Base-by-base conservation (phyloP, 73 alveolate species). In the Paramecium primaurelia region DNA sequence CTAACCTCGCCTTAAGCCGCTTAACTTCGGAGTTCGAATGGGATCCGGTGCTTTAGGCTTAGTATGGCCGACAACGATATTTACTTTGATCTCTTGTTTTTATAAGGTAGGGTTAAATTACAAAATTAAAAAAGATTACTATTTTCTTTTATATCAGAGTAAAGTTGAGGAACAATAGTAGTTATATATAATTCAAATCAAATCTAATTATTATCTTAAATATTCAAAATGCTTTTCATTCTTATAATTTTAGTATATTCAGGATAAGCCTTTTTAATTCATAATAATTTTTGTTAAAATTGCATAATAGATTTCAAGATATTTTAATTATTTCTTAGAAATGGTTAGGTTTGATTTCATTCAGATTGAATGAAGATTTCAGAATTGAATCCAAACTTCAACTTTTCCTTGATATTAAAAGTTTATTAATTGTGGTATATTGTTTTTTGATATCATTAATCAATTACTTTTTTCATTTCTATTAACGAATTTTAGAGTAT, bases 11-110 rank as follows among this genome's bases (percentile, higher is more conserved):
- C 99, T 98, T 97, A 98, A 92, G 97, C 99, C 99, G 99, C 99
- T 98, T 98, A 98, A 98, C 99, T 98, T 98, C 99, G 98, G 99
- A 98, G 99, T 97, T 98, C 99, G 99, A 99, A 97, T 95, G 99
- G 99, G 99, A 98, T 98, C 99, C 98, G 99, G 99, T 98, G 99
- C 99, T 88, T 96, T 97, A 94, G 99, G 97, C 98, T 92, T 98
- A 97, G 99, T 98, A 97, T 98, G 99, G 99, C 98, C 99, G 99
- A 98, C 95, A 97, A 97, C 99, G 49, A 64, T 64, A 64, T 64
- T 25, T 64, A 64, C 26, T 3, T 8, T 3, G 12, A 2, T 54
- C 14, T 18, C 25, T 54, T 22, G 36, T 14, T 18, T 18, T 54
- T 54, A 54, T 54, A n/a, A 18, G 11, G 32, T n/a, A 12, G 68